phyloP scores from a whole-genome alignment of 2,329 filamentous ascomycete species.

The Aspergillus floridensis region DNA sequence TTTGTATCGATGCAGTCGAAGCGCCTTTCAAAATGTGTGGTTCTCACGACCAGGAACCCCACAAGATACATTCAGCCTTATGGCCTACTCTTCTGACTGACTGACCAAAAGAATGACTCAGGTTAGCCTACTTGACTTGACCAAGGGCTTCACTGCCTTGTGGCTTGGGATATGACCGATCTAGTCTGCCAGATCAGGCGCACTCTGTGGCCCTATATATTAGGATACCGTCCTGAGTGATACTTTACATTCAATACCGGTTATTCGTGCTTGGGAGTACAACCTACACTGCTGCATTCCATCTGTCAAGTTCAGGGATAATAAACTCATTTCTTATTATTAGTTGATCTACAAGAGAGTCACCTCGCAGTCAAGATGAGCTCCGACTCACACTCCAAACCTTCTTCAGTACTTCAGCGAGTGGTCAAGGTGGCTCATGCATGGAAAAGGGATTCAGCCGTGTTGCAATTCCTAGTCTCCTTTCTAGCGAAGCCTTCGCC shows the following conservation, averaged over 20 bases:
- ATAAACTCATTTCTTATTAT: neutral
- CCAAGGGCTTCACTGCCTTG: constrained; percentile 15
- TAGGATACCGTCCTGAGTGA: neutral
- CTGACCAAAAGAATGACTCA: constrained; percentile 18
- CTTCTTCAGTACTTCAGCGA: constrained; percentile 9
- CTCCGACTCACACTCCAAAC: constrained; percentile 9
- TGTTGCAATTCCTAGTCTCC: constrained; percentile 28
- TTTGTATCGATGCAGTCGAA: neutral
- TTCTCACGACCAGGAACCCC: neutral
- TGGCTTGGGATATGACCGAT: constrained; percentile 12
- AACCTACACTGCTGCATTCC: no score
- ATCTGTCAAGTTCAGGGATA: no score
- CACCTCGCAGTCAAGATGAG: constrained; percentile 7
- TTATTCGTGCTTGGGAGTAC: no score
- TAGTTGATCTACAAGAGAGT: neutral
- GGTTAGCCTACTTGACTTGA: constrained; percentile 5
- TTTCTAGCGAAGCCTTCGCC: constrained; percentile 51
- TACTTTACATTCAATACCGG: no score
- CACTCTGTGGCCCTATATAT: neutral
- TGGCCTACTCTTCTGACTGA: constrained; percentile 18
- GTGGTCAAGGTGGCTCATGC: constrained; percentile 9
- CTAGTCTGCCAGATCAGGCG: constrained; percentile 14
- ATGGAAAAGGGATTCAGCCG: constrained; percentile 18
- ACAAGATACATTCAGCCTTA: constrained; percentile 5
- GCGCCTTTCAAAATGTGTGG: constrained; percentile 3